Evolutionary conservation across 2,329 filamentous ascomycete genomes (phyloP), one percentile per base, ranked within the genome.

Genomic region (Paecilomyces fulvus): DNA sequence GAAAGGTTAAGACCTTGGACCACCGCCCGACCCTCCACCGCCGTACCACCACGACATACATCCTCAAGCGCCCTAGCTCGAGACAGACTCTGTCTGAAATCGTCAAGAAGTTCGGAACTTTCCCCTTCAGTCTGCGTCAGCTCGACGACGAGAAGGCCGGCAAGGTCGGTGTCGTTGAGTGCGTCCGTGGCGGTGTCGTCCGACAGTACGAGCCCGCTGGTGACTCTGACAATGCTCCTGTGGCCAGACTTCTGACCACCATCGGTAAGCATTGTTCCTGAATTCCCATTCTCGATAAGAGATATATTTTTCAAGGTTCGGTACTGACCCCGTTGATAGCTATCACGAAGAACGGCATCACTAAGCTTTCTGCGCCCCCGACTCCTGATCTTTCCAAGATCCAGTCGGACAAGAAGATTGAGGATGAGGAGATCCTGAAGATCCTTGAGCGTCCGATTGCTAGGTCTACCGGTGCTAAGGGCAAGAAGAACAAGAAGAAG

Each of bases 321-420:
- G 58, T 31, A 57, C 64, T 73, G 63, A 73, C 59, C 52, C 37
- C 43, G 52, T 55, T 52, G 58, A 53, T 63, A 96, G 94, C 90
- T 59, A 91, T 99, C 74, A 96, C 91, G 68, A 99, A 99, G 85
- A 96, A 97, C 73, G 94, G 94, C 64, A 80, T 99, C 68, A 90
- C 88, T 70, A 90, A 89, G 77, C 79, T 99, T 57, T 86, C 90
- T 66, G 86, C 83, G 25, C 87, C 94, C 31, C 85, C 89, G 60
- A 73, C 86, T 21, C 81, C 88, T 61, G 90, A 97, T 70, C 73
- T 94, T 60, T 83, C 81, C 71, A 91, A 92, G 79, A 84, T 87
- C 81, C 88, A 96, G 83, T 87, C 90, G 31, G 92, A 97, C 75
- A 97, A 97, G 84, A 96, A 96, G 83, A 96, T 99, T 68, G 86